Percentiles rank a stretch among this genome's conserved stretches.
Evolutionary conservation across 2,329 filamentous ascomycete genomes (phyloP).

Genomic region (Elsinoe perseae): DNA sequence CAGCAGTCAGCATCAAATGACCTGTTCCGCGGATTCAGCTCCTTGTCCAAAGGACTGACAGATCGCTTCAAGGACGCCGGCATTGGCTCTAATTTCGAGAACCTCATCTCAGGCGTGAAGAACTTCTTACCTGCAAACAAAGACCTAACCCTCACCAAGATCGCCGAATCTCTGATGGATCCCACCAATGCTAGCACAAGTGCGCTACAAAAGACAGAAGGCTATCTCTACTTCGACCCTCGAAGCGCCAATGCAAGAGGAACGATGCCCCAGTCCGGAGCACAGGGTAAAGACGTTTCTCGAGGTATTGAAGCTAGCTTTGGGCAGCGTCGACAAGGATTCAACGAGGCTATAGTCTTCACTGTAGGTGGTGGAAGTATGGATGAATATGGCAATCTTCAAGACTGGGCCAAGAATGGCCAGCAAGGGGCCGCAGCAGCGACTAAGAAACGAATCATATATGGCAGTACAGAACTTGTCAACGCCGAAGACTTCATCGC

Average conservation of each 20-base stretch:
- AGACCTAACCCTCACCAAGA: conserved; percentile 93
- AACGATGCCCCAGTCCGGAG: conserved; percentile 74
- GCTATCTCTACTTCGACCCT: conserved; percentile 95
- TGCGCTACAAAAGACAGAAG: conserved; percentile 91
- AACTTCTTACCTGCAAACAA: conserved; percentile 96
- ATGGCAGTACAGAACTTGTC: conserved; percentile 77
- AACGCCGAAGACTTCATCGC: conserved; percentile 56
- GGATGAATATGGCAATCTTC: conserved; percentile 96
- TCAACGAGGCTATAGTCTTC: conserved; percentile 36
- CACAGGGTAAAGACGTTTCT: conserved; percentile 34
- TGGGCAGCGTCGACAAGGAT: conserved; percentile 62
- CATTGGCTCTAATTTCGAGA: conserved; percentile 80
- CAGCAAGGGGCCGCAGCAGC: conserved; percentile 44
- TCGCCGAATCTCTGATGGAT: conserved; percentile 97
- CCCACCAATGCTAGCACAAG: conserved; percentile 80
- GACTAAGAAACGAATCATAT: conserved; percentile 73
- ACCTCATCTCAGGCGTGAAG: conserved; percentile 89
- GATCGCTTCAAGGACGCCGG: conserved; percentile 91
- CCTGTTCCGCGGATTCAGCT: conserved; percentile 87
- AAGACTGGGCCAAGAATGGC: conserved; percentile 79
- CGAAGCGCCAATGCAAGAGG: conserved; percentile 87
- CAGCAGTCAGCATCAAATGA: conserved; percentile 57
- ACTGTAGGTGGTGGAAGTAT: conserved; percentile 78
- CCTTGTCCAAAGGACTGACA: conserved; percentile 82
- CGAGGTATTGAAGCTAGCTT: conserved; percentile 73